A percentile compares a stretch with the other conserved stretches of the same genome.
These are phyloP conservation scores for Botrytis fragariae DNA, from an alignment of 2,329 filamentous ascomycete species.

Conservation along the genomic window DNA sequence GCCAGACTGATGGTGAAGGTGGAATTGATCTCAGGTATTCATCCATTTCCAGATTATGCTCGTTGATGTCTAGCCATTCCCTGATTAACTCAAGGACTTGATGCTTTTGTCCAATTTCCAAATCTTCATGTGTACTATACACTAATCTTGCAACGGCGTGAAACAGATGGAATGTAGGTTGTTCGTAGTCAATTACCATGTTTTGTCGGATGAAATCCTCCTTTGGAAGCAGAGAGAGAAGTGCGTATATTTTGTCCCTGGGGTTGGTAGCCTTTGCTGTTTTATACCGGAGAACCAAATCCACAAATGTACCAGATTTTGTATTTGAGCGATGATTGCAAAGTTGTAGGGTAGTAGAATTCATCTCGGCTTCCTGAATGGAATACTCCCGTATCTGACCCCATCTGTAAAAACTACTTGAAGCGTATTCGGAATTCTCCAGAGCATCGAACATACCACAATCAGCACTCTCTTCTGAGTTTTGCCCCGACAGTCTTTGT, in stretches of 20 bases:
- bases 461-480: background rate
- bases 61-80: background rate
- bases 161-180: background rate
- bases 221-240: conserved; percentile 13
- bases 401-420: background rate
- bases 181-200: background rate
- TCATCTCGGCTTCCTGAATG: background rate
- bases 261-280: conserved; percentile 1
- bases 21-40: background rate
- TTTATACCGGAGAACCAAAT: background rate
- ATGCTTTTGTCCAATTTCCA: background rate
- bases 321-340: conserved; percentile 1
- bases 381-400: background rate
- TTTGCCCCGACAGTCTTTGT: background rate
- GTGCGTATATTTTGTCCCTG: conserved; percentile 14
- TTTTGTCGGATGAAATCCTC: conserved; percentile 3
- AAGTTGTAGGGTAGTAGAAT: background rate
- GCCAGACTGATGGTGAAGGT: background rate
- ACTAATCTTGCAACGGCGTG: background rate
- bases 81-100: background rate
- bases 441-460: background rate
- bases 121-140: background rate
- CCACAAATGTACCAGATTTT: background rate
- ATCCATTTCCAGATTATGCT: background rate
- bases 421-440: background rate